Base-by-base conservation (phyloP, 306 rosid genomes). In the Sphenostylis stenocarpa region DNA sequence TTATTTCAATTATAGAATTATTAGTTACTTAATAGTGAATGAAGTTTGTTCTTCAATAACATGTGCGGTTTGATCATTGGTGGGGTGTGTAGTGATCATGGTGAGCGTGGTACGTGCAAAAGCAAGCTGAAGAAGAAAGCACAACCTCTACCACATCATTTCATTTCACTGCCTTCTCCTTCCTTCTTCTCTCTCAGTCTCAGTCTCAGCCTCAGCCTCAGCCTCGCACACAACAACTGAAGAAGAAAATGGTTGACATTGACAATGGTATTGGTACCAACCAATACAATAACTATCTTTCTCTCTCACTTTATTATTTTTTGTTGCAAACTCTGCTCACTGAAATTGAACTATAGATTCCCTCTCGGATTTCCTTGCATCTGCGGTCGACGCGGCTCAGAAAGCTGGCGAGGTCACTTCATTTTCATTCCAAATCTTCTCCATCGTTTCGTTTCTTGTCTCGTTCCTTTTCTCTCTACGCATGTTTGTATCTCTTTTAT, bases 351-450 rank as follows among this genome's bases (percentile, higher is more conserved):
- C 67, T 70, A 45, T 31, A 95, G 99, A 76, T 75, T 85, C 88
- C 38, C 87, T 88, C 65, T 79, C 86, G 11, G 88, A 78, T 69
- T 85, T 85, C 68, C 95, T 95, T 24, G 89, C 80, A 41, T 85
- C 96, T 75, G 97, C 99, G 2, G 85, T 95, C 55, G 94, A 87
- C 48, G 97, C 97, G 3, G 97, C 97, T 38, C 84, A 83, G 80
- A 88, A 62, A 85, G 97, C 97, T 61, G 97, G 97, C 19, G 91
- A 92, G 84, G 99, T 95, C 10, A 29, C 75, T 75, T 74, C 70
- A 14, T 51, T 47, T 43, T 16, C 65, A 33, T 38, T 34, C 58
- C 61, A 28, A 13, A 38, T 24, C 5, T 26, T 20, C 14, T 19
- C 15, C 34, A 29, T 70, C 17, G 21, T 75, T 23, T 26, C 48